Conservation (phyloP, 257 asterid species). For the Forsythia viridissima region DNA sequence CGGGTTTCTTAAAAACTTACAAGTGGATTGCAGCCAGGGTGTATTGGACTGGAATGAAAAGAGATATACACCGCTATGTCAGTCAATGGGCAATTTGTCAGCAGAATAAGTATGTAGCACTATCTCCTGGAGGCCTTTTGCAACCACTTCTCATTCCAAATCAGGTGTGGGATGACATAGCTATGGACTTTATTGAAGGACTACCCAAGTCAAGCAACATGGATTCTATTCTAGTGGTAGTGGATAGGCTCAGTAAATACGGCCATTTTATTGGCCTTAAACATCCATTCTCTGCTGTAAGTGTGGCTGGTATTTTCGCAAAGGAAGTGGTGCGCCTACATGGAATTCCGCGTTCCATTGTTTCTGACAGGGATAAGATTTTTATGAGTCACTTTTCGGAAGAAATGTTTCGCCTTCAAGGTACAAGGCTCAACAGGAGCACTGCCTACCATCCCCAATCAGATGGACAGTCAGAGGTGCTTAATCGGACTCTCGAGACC, state of each 20-base stretch:
- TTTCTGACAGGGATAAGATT: background rate
- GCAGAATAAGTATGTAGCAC: background rate
- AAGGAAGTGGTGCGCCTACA: background rate
- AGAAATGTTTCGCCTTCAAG: background rate
- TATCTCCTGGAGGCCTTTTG: background rate
- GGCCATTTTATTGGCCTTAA: background rate
- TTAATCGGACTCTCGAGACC: background rate
- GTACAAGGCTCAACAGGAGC: too few species aligned
- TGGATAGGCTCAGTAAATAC: background rate
- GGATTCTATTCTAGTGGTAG: background rate
- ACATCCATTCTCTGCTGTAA: background rate
- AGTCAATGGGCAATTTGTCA: background rate
- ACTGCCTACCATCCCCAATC: background rate
- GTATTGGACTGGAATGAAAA: background rate
- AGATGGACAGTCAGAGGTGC: conserved; percentile 4
- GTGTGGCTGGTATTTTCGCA: background rate
- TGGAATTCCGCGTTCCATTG: conserved; percentile 4
- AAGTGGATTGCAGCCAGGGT: background rate
- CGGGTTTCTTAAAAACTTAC: background rate
- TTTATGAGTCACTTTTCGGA: background rate
- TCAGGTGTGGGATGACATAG: background rate
- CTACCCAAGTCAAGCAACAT: background rate
- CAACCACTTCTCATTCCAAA: background rate
- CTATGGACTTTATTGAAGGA: conserved; percentile 1
- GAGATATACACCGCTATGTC: too few species aligned